Percentiles rank a stretch among this genome's conserved stretches.
Conservation (phyloP, 371 early-diverging fungal species). For the Rhizopus sp. region DNA sequence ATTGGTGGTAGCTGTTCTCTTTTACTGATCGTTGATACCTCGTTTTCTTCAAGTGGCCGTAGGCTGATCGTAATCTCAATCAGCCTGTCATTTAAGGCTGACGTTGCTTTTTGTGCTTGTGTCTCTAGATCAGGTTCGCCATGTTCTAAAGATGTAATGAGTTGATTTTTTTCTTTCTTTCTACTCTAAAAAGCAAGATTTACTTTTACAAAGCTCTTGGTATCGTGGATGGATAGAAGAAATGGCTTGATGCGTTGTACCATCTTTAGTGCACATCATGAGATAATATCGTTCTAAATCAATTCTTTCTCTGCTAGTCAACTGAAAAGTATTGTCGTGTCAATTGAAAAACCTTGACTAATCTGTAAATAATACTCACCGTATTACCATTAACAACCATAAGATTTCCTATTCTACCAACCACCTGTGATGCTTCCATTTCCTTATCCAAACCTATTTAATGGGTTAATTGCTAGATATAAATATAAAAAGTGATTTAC, state of each 20-base stretch:
- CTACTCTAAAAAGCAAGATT: neutral
- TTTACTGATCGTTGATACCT: conserved; percentile 4
- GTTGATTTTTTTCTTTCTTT: neutral
- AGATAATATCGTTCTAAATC: conserved; percentile 83
- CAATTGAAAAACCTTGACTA: neutral
- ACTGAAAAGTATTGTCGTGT: conserved; percentile 7
- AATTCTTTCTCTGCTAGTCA: conserved; percentile 53
- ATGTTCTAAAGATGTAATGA: conserved; percentile 26
- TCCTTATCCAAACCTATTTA: conserved; percentile 27
- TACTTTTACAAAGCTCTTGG: conserved; percentile 54
- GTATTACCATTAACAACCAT: conserved; percentile 44
- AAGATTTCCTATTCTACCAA: conserved; percentile 37
- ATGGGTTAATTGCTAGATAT: neutral
- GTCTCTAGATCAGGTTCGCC: conserved; percentile 55
- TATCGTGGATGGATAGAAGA: conserved; percentile 58
- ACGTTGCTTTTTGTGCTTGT: conserved; percentile 35
- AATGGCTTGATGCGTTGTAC: conserved; percentile 40
- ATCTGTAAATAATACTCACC: conserved; percentile 18
- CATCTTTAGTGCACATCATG: conserved; percentile 45
- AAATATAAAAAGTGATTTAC: conserved; percentile 7
- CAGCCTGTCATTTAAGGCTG: conserved; percentile 67
- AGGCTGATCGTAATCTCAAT: conserved; percentile 33
- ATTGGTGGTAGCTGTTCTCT: conserved; percentile 19
- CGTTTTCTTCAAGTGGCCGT: conserved; percentile 9
- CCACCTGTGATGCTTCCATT: conserved; percentile 27